Conservation (phyloP, 306 rosid genomes). For the Senna tora region DNA sequence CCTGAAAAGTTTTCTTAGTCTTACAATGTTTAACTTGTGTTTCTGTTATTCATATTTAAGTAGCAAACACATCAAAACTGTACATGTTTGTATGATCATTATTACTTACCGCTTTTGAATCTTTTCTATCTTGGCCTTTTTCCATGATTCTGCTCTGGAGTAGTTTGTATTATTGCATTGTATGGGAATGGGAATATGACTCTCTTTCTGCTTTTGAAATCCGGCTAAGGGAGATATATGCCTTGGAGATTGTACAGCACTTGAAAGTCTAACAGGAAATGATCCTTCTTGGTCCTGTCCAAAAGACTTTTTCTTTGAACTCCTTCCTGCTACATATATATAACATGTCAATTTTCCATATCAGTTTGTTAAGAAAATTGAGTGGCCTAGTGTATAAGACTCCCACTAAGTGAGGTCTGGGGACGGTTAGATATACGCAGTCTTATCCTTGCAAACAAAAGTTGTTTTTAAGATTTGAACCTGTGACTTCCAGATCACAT, state of each 20-base stretch:
- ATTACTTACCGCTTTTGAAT: constrained; percentile 66
- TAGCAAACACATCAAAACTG: too few relatives aligned
- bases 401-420: too few relatives aligned
- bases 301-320: constrained; percentile 45
- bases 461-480: too few relatives aligned
- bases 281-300: constrained; percentile 36
- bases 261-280: constrained; percentile 40
- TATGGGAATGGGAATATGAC: constrained; percentile 21
- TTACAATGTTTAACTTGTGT: too few relatives aligned
- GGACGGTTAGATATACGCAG: too few relatives aligned
- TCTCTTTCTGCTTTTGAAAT: constrained; percentile 34
- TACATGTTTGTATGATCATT: too few relatives aligned
- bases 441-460: too few relatives aligned
- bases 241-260: constrained; percentile 34
- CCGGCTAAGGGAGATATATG: constrained; percentile 36
- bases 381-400: too few relatives aligned
- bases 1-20: constrained; percentile 47
- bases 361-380: neutral
- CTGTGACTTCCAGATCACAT: too few relatives aligned
- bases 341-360: constrained; percentile 31
- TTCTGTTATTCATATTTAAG: too few relatives aligned
- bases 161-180: constrained; percentile 26
- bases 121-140: constrained; percentile 50
- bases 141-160: constrained; percentile 57
- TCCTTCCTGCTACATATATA: constrained; percentile 44